Percentiles rank a stretch among this genome's conserved stretches.
These are phyloP conservation scores for Boletus tomentosulus DNA, from an alignment of 768 basidiomycete genomes.

Conservation along the genomic window DNA sequence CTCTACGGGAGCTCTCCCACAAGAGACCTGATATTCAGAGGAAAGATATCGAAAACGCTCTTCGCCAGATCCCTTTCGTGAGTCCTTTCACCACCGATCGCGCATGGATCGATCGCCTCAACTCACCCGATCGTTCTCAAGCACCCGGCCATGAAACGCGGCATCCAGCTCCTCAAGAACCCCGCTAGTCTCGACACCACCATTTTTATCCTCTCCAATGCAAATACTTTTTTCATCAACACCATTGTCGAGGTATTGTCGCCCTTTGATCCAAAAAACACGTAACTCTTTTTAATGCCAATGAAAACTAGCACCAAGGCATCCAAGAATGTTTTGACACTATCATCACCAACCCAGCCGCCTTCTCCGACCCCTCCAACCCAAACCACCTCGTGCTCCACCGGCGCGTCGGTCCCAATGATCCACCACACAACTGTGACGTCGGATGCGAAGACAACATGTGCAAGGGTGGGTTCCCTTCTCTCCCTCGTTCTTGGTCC, in stretches of 20 bases:
- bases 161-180: constrained; percentile 71
- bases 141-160: constrained; percentile 97
- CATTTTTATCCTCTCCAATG: constrained; percentile 90
- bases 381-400: constrained; percentile 69
- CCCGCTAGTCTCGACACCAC: constrained; percentile 56
- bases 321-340: constrained; percentile 71
- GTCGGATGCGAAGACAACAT: constrained; percentile 94
- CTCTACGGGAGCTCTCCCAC: constrained; percentile 54
- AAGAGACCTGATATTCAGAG: constrained; percentile 64
- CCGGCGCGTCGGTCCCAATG: constrained; percentile 69
- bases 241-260: constrained; percentile 75
- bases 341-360: constrained; percentile 89
- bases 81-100: constrained; percentile 21
- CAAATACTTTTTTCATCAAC: constrained; percentile 87
- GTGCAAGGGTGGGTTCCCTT: constrained; percentile 75
- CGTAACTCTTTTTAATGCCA: not conserved
- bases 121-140: constrained; percentile 28
- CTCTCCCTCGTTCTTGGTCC: not conserved
- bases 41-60: constrained; percentile 71
- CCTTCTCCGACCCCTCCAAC: constrained; percentile 61
- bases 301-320: constrained; percentile 58
- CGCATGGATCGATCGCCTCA: not conserved
- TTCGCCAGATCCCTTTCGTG: constrained; percentile 85
- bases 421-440: constrained; percentile 76
- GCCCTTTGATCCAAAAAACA: not conserved